Percentiles rank a stretch among this genome's conserved stretches.
These are phyloP conservation scores for Candida ovalis DNA, from an alignment of 805 yeast genomes.

Conservation along the genomic window DNA sequence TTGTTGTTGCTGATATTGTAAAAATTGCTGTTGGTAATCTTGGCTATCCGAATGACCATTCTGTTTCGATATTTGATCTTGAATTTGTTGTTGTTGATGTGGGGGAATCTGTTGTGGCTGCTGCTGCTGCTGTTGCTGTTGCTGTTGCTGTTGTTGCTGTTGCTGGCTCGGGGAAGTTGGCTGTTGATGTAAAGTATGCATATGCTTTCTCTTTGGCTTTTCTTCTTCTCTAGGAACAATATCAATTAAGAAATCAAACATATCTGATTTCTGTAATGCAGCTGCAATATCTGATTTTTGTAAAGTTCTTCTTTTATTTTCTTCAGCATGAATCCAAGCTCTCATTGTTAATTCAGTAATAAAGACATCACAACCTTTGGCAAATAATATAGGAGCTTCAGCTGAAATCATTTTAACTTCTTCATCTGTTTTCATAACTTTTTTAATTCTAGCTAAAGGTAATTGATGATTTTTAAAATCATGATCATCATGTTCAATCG, in stretches of 20 bases:
- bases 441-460: slow-evolving; percentile 93
- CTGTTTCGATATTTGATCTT: neutral
- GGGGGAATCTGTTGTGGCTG: neutral
- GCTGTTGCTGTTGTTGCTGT: slow-evolving; percentile 7
- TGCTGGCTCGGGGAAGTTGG: slow-evolving; percentile 5
- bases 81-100: neutral
- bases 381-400: slow-evolving; percentile 95
- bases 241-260: slow-evolving; percentile 96
- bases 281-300: slow-evolving; percentile 95
- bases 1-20: slow-evolving; percentile 14
- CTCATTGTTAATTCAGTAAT: slow-evolving; percentile 97
- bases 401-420: slow-evolving; percentile 98
- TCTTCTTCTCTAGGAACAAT: slow-evolving; percentile 91
- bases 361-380: slow-evolving; percentile 96
- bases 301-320: slow-evolving; percentile 87
- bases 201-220: slow-evolving; percentile 39
- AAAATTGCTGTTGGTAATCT: slow-evolving; percentile 20
- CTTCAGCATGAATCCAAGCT: slow-evolving; percentile 99
- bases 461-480: slow-evolving; percentile 92
- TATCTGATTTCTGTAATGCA: slow-evolving; percentile 89
- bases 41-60: slow-evolving; percentile 6
- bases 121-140: neutral
- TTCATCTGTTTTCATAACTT: slow-evolving; percentile 97
- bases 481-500: slow-evolving; percentile 82
- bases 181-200: slow-evolving; percentile 23